Evolutionary conservation across 306 rosid genomes (phyloP).

Genomic region (Cicer bijugum): DNA sequence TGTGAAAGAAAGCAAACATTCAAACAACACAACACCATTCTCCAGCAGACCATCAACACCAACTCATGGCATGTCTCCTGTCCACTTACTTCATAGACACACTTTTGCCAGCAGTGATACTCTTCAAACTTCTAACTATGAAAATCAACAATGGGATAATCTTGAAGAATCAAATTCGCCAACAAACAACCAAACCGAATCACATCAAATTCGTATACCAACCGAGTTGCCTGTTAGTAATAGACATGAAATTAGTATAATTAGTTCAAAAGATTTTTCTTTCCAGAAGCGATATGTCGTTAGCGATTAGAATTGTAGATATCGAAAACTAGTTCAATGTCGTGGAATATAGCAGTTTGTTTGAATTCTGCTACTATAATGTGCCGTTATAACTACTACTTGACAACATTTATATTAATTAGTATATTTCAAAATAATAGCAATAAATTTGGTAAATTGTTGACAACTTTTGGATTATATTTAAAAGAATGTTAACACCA

Average conservation of each 20-base stretch:
- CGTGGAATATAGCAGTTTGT: too few species aligned
- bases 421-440: too few species aligned
- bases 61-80: constrained; percentile 66
- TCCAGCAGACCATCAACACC: constrained; percentile 70
- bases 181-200: constrained; percentile 20
- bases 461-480: too few species aligned
- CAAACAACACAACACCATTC: constrained; percentile 54
- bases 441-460: too few species aligned
- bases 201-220: constrained; percentile 32
- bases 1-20: constrained; percentile 45
- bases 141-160: constrained; percentile 48
- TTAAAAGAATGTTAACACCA: too few species aligned
- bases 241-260: constrained; percentile 48
- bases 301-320: constrained; percentile 4
- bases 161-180: constrained; percentile 51
- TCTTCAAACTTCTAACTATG: constrained; percentile 46
- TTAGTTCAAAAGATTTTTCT: constrained; percentile 48
- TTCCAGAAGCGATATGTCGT: constrained; percentile 42
- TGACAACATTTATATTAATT: too few species aligned
- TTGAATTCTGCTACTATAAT: too few species aligned
- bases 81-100: constrained; percentile 60
- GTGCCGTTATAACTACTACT: too few species aligned
- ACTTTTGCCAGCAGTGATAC: constrained; percentile 42
- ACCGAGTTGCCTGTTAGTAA: constrained; percentile 30
- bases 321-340: neutral